Percentiles rank a stretch among this genome's conserved stretches.
Evolutionary conservation across 2,329 filamentous ascomycete species (phyloP).

Genomic region (Waltergamsia citrina): DNA sequence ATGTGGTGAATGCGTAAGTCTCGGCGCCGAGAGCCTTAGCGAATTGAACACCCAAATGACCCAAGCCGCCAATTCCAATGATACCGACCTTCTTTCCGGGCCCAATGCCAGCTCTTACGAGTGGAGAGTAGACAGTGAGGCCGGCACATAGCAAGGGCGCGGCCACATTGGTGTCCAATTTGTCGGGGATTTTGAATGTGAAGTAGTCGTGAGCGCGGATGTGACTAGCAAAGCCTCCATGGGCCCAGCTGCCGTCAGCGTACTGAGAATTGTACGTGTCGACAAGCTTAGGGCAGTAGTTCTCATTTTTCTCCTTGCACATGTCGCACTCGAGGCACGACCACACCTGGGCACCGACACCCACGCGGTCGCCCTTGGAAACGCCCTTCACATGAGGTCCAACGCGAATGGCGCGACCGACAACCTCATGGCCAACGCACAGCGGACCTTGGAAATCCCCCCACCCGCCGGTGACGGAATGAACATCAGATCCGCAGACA

Average conservation of each 20-base stretch:
- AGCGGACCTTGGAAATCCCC: conserved; percentile 25
- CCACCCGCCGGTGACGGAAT: conserved; percentile 49
- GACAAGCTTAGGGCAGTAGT: conserved; percentile 36
- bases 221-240: conserved; percentile 52
- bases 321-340: conserved; percentile 42
- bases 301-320: conserved; percentile 38
- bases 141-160: conserved; percentile 72
- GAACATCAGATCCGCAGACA: conserved; percentile 52
- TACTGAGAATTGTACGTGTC: conserved; percentile 52
- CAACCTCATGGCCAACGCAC: conserved; percentile 33
- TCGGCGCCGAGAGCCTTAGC: conserved; percentile 32
- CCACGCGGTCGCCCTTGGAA: conserved; percentile 54
- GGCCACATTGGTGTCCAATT: conserved; percentile 34
- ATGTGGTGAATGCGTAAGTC: conserved; percentile 49
- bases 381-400: conserved; percentile 36
- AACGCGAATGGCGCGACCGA: conserved; percentile 42
- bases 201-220: conserved; percentile 48
- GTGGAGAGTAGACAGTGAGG: conserved; percentile 62
- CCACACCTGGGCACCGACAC: conserved; percentile 51
- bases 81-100: conserved; percentile 64
- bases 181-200: conserved; percentile 46
- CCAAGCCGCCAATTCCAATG: conserved; percentile 26
- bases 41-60: conserved; percentile 15
- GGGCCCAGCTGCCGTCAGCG: conserved; percentile 47
- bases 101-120: conserved; percentile 57